Base-by-base conservation (phyloP, 352 stramenopile species). In the Pseudoperonospora humuli region DNA sequence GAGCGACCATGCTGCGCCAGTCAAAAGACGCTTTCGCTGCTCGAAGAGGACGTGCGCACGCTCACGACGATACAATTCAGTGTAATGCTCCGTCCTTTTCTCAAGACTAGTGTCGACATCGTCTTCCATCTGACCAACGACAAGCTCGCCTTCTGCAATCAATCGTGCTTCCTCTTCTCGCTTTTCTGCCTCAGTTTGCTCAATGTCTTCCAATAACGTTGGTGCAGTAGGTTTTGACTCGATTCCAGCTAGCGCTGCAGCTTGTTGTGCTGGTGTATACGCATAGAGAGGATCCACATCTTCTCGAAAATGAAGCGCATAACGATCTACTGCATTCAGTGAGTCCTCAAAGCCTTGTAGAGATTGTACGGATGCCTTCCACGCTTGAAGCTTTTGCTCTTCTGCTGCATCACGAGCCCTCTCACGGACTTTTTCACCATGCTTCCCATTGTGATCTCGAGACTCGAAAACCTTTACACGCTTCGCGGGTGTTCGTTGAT, bases 311-410 rank as follows among this genome's bases (percentile, higher is more conserved):
- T 92, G 65, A 3, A 98, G 60, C 10, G 87, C 93, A 50, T 98
- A 97, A 0, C 86, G 69, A 50, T 99, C 95, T 1, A 97, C 82
- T 5, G 89, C 71, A 21, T 87, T 93, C 21, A 99, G 65, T 17
- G 84, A 94, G 45, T 91, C 80, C 44, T 97, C 82, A 47, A 99
- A 93, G 31, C 84, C 74, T 49, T 78, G 67, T 11, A 91, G 59
- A 34, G 75, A 88, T 20, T 63, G 82, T 0, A 85, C 73, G 0
- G 75, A 86, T 14, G 75, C 70, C 42, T 86, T 86, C 74, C 77
- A 89, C 14, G 94, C 88, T 54, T 95, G 84, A 20, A 86, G 73
- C 49, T 98, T 95, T 52, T 86, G 91, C 36, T 95, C 84, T 19
- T 95, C 90, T 58, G 97, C 93, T 38, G 93, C 64, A 54, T 97